Evolutionary conservation across 2,329 filamentous ascomycete genomes (phyloP), one percentile per base, ranked within the genome.

Genomic region (Chaetomiaceae sp.): DNA sequence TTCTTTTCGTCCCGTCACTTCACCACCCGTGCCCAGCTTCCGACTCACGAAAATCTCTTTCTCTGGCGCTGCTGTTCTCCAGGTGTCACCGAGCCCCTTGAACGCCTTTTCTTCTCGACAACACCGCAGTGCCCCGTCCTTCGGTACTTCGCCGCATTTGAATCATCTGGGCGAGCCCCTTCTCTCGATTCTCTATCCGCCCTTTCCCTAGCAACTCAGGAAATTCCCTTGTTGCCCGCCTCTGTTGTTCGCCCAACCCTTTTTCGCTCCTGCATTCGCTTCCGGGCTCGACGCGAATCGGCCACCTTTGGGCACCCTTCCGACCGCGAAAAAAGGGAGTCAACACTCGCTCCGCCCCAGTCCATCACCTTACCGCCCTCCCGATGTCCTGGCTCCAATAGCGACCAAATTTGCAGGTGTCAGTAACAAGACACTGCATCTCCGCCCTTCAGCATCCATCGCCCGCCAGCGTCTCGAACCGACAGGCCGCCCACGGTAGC

Each of bases 401-500:
- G 42, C 52, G 45, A 50, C 49, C 56, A 44, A 57, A 46, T 48
- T 52, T 42, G 56, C 57, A 59, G 51, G 58, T 60, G 63, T 60
- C 63, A 59, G 50, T 54, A 45, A 56, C n/a, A 48, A 58, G 57
- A 47, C 59, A 59, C 61, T 61, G 53, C 55, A 54, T 47, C 44
- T 34, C 34, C 50, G 53, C 31, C 27, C 47, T 14, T 29, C 23
- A 22, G 17, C 39, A 29, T 49, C 46, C 20, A 34, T 20, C 14
- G 25, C 39, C 40, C 44, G 52, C 47, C 44, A 50, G 53, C 56
- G 61, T 63, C 57, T 61, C 60, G 56, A 62, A 43, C 55, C 58
- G 59, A 53, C 51, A 59, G 59, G 48, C 53, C 56, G 66, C 68
- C 72, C 72, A 69, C 71, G 74, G 75, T 77, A 70, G 74, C 60